A percentile compares a stretch with the other conserved stretches of the same genome.
These are phyloP conservation scores for Fusarium pininemorale DNA, from an alignment of 2,329 filamentous ascomycete species.

Conservation along the genomic window DNA sequence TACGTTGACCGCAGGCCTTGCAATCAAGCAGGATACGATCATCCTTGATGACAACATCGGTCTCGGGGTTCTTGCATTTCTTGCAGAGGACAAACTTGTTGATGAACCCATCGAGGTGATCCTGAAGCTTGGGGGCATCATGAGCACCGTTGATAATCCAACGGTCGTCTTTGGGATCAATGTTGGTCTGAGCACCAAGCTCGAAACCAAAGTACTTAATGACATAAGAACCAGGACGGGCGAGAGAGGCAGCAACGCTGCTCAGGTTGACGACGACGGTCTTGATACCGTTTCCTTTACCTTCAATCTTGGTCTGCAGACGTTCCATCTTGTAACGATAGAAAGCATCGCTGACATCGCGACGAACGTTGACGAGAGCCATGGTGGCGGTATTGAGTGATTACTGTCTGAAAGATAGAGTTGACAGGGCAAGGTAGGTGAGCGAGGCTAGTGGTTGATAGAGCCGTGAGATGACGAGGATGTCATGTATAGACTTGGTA, in stretches of 20 bases:
- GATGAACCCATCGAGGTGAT: conserved; percentile 98
- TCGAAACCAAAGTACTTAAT: conserved; percentile 99
- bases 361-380: conserved; percentile 98
- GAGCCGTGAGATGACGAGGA: conserved; percentile 41
- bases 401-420: conserved; percentile 29
- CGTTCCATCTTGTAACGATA: conserved; percentile 99
- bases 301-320: conserved; percentile 98
- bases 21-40: conserved; percentile 92
- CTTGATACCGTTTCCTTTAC: conserved; percentile 99
- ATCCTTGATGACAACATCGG: conserved; percentile 94
- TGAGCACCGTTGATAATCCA: conserved; percentile 99
- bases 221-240: conserved; percentile 90
- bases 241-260: conserved; percentile 91
- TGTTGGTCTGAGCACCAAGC: conserved; percentile 97
- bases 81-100: conserved; percentile 99
- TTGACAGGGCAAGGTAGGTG: conserved; percentile 26
- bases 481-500: conserved; percentile 52
- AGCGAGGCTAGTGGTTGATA: conserved; percentile 30
- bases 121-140: conserved; percentile 93
- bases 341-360: conserved; percentile 97
- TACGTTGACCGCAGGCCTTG: conserved; percentile 96
- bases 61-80: conserved; percentile 99
- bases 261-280: conserved; percentile 95
- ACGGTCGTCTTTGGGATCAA: conserved; percentile 94
- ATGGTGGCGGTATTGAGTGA: conserved; percentile 69